Percentiles rank a stretch among this genome's conserved stretches.
Conservation (phyloP, 768 basidiomycete genomes). For the Tulasnella sp. region DNA sequence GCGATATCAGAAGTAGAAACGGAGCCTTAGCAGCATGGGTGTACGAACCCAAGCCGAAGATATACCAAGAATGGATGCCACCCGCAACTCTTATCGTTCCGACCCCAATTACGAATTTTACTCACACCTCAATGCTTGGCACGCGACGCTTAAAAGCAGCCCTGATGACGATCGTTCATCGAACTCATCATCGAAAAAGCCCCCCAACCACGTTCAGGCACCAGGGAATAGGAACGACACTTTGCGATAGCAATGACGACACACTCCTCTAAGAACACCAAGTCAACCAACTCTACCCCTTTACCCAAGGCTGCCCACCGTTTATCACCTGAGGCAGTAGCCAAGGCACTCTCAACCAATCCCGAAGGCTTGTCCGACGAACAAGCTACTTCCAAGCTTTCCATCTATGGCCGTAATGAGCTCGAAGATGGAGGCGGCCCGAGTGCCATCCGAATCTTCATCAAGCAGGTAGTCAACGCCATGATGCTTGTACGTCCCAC, state of each 20-base stretch:
- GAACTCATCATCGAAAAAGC: neutral
- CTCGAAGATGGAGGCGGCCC: constrained; percentile 18
- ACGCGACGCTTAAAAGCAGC: neutral
- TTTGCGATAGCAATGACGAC: neutral
- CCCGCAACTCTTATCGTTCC: neutral
- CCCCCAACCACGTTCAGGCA: neutral
- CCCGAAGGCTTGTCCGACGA: constrained; percentile 21
- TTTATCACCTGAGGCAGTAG: neutral
- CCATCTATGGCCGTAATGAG: constrained; percentile 25
- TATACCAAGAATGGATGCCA: neutral
- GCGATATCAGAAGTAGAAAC: too few species aligned
- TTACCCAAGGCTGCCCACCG: neutral
- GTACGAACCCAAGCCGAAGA: neutral
- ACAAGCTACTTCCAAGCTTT: constrained; percentile 19
- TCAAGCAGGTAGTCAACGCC: constrained; percentile 30
- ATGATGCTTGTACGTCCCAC: constrained; percentile 22
- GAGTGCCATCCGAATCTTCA: constrained; percentile 14
- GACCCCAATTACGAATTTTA: neutral
- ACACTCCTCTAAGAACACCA: neutral
- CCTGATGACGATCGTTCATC: neutral
- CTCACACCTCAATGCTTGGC: neutral
- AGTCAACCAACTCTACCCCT: neutral
- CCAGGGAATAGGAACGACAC: neutral
- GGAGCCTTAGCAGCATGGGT: neutral
- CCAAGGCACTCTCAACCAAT: neutral